A percentile compares a stretch with the other conserved stretches of the same genome.
Evolutionary conservation across 2,329 filamentous ascomycete species (phyloP).

Genomic region (Neonectria faginata): DNA sequence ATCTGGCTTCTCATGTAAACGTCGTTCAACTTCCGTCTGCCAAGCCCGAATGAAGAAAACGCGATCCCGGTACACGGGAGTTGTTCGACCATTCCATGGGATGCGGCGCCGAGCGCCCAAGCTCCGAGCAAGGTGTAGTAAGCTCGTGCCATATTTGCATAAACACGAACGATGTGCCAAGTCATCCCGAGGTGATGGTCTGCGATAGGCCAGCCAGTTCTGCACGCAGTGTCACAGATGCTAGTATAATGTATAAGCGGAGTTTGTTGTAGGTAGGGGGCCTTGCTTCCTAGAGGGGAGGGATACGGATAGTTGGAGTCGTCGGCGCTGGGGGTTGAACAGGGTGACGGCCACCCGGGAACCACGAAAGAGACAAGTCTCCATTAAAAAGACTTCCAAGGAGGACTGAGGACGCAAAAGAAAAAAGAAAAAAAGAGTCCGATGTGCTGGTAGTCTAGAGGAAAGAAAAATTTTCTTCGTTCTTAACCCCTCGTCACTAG

Average conservation of each 20-base stretch:
- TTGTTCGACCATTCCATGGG: neutral
- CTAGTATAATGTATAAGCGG: neutral
- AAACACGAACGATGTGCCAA: slow-evolving; percentile 7
- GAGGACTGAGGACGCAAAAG: neutral
- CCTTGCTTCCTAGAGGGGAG: neutral
- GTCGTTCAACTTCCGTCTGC: neutral
- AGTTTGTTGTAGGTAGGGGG: neutral
- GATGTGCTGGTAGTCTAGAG: neutral
- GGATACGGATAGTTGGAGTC: no score
- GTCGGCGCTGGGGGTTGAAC: neutral
- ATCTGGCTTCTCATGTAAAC: neutral
- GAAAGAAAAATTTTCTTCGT: slow-evolving; percentile 22
- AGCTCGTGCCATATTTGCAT: slow-evolving; percentile 42
- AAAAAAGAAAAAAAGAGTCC: neutral
- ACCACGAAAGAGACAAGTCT: neutral
- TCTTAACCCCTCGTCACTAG: slow-evolving; percentile 16
- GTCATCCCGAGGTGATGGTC: neutral
- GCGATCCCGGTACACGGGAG: slow-evolving; percentile 11
- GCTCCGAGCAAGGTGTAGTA: slow-evolving; percentile 8
- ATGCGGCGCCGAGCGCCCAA: slow-evolving; percentile 8
- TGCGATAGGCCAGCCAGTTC: neutral
- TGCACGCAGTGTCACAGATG: slow-evolving; percentile 4
- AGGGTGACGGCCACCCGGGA: neutral
- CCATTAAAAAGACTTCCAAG: slow-evolving; percentile 1
- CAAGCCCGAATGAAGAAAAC: slow-evolving; percentile 14